Percentiles rank a stretch among this genome's conserved stretches.
phyloP scores from a whole-genome alignment of 2,329 filamentous ascomycete genomes.

The Calonectria montana region DNA sequence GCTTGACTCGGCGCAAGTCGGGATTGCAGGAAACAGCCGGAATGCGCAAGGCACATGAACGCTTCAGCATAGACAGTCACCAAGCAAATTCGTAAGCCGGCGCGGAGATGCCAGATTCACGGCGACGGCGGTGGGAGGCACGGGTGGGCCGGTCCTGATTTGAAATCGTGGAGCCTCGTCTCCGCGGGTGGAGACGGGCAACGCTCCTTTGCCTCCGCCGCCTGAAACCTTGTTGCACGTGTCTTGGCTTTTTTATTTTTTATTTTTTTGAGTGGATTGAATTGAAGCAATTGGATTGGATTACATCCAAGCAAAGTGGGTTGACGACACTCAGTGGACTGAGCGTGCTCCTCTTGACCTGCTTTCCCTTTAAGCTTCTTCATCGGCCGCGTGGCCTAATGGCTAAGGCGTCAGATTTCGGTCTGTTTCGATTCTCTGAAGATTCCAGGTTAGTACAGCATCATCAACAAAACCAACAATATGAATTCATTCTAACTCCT shows the following conservation, averaged over 20 bases:
- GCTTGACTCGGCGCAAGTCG: constrained; percentile 37
- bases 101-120: constrained; percentile 26
- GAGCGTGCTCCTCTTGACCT: not conserved
- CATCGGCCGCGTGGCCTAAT: constrained; percentile 40
- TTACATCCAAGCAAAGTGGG: too few species aligned
- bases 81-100: constrained; percentile 33
- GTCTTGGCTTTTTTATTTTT: too few species aligned
- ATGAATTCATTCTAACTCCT: constrained; percentile 6
- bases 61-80: constrained; percentile 11
- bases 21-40: constrained; percentile 36
- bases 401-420: constrained; percentile 41
- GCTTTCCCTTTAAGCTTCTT: not conserved
- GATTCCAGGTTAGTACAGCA: constrained; percentile 34
- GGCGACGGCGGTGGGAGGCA: not conserved
- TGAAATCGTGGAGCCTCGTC: not conserved
- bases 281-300: too few species aligned
- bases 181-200: not conserved
- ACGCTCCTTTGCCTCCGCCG: not conserved
- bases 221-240: not conserved
- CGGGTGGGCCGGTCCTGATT: constrained; percentile 5
- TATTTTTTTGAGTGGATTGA: too few species aligned
- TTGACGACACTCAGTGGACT: too few species aligned
- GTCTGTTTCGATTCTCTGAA: constrained; percentile 32
- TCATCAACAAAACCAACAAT: not conserved
- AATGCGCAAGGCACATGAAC: constrained; percentile 21